These are phyloP conservation scores for Coemansia sp. DNA, from an alignment of 192 early-diverging fungal species.

Conservation along the genomic window DNA sequence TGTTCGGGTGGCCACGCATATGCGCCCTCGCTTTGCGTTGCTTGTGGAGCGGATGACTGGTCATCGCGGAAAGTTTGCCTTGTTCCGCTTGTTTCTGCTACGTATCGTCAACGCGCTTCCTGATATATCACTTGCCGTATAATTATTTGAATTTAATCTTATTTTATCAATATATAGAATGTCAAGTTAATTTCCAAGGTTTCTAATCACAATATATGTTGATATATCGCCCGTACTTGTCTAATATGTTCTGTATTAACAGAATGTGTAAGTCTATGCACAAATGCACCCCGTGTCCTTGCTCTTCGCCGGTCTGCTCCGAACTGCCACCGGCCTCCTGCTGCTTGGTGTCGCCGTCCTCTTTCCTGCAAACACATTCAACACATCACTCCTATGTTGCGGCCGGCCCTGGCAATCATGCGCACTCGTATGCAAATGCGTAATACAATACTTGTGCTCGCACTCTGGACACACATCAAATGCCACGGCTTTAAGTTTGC, in stretches of 20 bases:
- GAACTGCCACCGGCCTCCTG: constrained; percentile 4
- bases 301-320: constrained; percentile 3
- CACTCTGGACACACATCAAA: constrained; percentile 69
- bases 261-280: constrained; percentile 8
- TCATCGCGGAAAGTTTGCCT: constrained; percentile 39
- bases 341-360: constrained; percentile 2
- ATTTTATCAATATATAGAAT: too few species aligned
- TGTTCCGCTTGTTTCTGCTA: constrained; percentile 37
- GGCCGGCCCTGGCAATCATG: constrained; percentile 61
- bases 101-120: constrained; percentile 36
- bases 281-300: constrained; percentile 40
- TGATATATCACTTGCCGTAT: neutral
- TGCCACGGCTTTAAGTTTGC: constrained; percentile 67
- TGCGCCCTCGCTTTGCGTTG: constrained; percentile 27
- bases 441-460: constrained; percentile 68
- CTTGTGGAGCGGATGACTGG: constrained; percentile 45
- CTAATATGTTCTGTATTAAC: too few species aligned
- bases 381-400: constrained; percentile 7
- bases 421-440: constrained; percentile 73
- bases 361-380: constrained; percentile 16
- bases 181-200: too few species aligned
- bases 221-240: too few species aligned
- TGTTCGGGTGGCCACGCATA: constrained; percentile 17
- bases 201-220: too few species aligned
- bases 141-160: too few species aligned